Percentiles rank a stretch among this genome's conserved stretches.
These are phyloP conservation scores for Aspergillus bridgeri DNA, from an alignment of 495 filamentous ascomycete species.

Conservation along the genomic window DNA sequence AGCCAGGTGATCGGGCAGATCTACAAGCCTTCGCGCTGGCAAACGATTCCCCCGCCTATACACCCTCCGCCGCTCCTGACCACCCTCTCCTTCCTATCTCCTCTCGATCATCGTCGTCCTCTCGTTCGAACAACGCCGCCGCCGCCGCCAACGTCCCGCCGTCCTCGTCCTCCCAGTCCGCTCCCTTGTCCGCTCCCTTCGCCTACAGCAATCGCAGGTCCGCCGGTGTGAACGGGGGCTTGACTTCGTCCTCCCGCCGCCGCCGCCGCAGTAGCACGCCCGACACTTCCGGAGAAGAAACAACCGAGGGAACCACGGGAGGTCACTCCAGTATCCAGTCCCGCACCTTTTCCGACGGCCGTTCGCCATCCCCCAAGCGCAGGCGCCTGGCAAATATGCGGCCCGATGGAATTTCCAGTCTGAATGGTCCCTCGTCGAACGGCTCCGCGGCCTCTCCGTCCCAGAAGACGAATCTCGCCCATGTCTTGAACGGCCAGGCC, in stretches of 20 bases:
- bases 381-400: constrained; percentile 62
- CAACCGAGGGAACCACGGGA: constrained; percentile 18
- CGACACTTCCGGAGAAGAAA: constrained; percentile 15
- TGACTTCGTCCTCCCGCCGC: constrained; percentile 18
- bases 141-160: constrained; percentile 15
- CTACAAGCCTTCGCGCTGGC: constrained; percentile 59
- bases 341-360: constrained; percentile 32
- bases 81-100: constrained; percentile 48
- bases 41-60: constrained; percentile 48
- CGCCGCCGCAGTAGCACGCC: constrained; percentile 31
- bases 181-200: constrained; percentile 15
- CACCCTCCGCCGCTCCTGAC: constrained; percentile 56
- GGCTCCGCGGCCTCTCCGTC: constrained; percentile 35
- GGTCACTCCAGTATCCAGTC: constrained; percentile 21
- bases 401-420: constrained; percentile 49
- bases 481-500: constrained; percentile 50
- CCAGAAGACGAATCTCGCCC: constrained; percentile 39
- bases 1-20: constrained; percentile 49
- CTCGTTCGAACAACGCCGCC: constrained; percentile 18
- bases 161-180: constrained; percentile 10
- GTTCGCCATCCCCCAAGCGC: constrained; percentile 54
- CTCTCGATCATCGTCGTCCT: constrained; percentile 22
- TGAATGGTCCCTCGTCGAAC: constrained; percentile 50
- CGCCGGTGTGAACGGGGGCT: constrained; percentile 7
- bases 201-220: constrained; percentile 10